Evolutionary conservation across 345 rosid genomes (phyloP), one percentile per base, ranked within the genome.

Genomic region (Eucalyptus camaldulensis): DNA sequence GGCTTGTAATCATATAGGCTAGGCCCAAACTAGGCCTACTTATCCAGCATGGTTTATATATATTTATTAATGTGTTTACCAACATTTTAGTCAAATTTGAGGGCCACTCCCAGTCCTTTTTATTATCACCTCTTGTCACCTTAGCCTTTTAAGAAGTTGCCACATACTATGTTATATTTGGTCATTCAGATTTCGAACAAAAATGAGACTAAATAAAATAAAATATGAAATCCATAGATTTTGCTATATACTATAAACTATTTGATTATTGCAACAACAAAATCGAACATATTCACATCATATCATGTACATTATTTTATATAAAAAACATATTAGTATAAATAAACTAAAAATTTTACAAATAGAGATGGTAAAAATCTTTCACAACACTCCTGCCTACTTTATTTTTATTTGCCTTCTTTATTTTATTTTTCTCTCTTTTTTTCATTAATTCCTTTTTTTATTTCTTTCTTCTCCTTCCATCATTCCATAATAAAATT

Each of bases 331-430:
- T 53, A 53, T 53, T 53, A 53, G 58, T 53, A 53, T 21, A 53
- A 53, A 53, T 53, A 53, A 53, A 53, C 25, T 53, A 53, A 53
- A 53, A 19, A 19, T 8, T 19, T 8, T 53, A 53, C 10, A 53
- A 53, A 53, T 53, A 53, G 5, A 53, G 10, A 21, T 53, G 1
- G 0, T 53, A 21, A 21, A 53, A 53, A 8, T 53, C 10, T 21
- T 1, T 8, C 2, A 1, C 0, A 0, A 53, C 24, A 53, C 10
- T 53, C 22, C 1, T 17, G 4, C 56, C 54, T 53, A 53, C 24
- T 53, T 53, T 53, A 53, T 53, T 53, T 17, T 53, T 53, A 53
- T 53, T 53, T 53, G 9, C 56, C 17, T 53, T 53, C 24, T 17
- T 53, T 53, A 53, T 53, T 53, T 53, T 19, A 53, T 3, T 53